Base-by-base conservation (phyloP, 2,329 filamentous ascomycete species). In the Fusarium citri region DNA sequence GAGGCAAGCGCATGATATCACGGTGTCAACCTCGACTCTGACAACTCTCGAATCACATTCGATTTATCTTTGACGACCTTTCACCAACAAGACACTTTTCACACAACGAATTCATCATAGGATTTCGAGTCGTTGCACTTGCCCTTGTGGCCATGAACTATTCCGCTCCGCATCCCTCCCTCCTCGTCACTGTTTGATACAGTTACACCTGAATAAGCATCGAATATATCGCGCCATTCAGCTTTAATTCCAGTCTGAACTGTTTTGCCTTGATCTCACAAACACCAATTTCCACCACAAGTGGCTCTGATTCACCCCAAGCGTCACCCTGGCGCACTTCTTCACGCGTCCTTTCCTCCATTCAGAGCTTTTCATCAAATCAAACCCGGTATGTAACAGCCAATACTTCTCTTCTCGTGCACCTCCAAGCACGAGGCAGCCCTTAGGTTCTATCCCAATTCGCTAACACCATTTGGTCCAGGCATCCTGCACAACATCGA, bases 381-480 rank as follows among this genome's bases (percentile, higher is more conserved):
- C 46, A 34, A 28, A 37, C 23, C 49, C 51, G 70, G 73, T 75
- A 74, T 31, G 73, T 71, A 57, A 43, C 49, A 51, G 48, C 46
- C 49, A 65, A 59, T 62, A 40, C n/a, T 47, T 61, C 25, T 54
- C 49, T 45, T 46, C 43, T 65, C 59, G 53, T 64, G 47, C 59
- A 54, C 63, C 58, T 63, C 45, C 40, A 30, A 59, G 46, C 51
- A 61, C 55, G 56, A 57, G 61, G 43, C 6, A 40, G 55, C 34
- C 49, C 51, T 48, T 56, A 15, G 41, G 28, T 64, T 34, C 43
- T 65, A 30, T 37, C 55, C 47, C 57, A 56, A 55, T 55, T 71
- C 64, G 55, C 73, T 75, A 66, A 76, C 73, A 74, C 64, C 48
- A 56, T 50, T 63, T 65, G 54, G 51, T 57, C 49, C 45, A 75